Evolutionary conservation across 306 rosid species (phyloP).

Genomic region (Abrus precatorius): DNA sequence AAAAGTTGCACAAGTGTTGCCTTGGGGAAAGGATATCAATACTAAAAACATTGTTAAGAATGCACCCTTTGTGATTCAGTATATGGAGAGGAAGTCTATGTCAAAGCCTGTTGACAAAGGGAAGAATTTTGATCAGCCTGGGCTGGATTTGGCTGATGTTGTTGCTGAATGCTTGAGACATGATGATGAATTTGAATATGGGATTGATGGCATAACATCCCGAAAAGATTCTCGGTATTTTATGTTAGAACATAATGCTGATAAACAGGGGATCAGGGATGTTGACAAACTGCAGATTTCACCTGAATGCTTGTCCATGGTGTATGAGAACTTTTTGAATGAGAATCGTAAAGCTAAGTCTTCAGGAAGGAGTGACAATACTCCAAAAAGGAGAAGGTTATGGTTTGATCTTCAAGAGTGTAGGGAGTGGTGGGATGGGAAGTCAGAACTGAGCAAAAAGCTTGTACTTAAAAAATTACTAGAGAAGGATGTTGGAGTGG

Average conservation of each 20-base stretch:
- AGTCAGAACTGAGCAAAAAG: conserved; percentile 77
- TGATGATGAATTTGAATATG: conserved; percentile 43
- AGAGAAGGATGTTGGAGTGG: conserved; percentile 78
- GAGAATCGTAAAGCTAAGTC: conserved; percentile 41
- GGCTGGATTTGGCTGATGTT: conserved; percentile 63
- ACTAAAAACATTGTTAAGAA: conserved; percentile 69
- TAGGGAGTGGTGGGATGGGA: conserved; percentile 84
- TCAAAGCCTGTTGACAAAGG: conserved; percentile 48
- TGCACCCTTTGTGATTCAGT: conserved; percentile 72
- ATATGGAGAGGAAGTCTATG: conserved; percentile 82
- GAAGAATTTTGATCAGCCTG: conserved; percentile 42
- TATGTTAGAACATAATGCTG: conserved; percentile 27
- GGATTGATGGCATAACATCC: conserved; percentile 26
- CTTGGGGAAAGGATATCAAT: conserved; percentile 87
- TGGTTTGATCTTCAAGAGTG: conserved; percentile 49
- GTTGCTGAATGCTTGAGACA: conserved; percentile 62
- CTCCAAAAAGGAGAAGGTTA: conserved; percentile 42
- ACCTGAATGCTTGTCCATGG: conserved; percentile 68
- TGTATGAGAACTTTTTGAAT: conserved; percentile 56
- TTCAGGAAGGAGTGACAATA: conserved; percentile 40
- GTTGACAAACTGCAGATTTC: conserved; percentile 60
- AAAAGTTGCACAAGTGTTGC: conserved; percentile 76
- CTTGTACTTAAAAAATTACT: conserved; percentile 66
- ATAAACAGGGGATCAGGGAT: conserved; percentile 10
- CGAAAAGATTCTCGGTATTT: conserved; percentile 57